phyloP scores from a whole-genome alignment of 2,329 filamentous ascomycete species.

The Intubia oerlemansii region DNA sequence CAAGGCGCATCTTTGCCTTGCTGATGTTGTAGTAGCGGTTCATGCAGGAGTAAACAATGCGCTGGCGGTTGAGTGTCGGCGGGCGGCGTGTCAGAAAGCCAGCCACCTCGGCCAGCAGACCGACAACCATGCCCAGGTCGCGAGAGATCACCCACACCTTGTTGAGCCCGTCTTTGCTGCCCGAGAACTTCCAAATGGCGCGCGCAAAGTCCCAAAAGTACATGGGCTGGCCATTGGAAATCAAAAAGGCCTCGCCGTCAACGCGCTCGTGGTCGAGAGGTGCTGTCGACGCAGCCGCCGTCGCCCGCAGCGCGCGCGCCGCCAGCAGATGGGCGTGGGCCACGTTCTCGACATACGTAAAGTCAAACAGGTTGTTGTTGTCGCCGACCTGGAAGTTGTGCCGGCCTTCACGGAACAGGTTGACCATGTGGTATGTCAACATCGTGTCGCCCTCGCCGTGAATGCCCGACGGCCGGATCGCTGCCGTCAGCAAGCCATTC shows the following conservation, averaged over 20 bases:
- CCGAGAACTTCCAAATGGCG: conserved; percentile 49
- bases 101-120: conserved; percentile 29
- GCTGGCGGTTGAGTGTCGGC: conserved; percentile 35
- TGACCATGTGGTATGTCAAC: conserved; percentile 50
- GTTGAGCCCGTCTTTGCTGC: conserved; percentile 26
- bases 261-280: conserved; percentile 53
- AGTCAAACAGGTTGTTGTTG: conserved; percentile 41
- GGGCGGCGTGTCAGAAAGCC: conserved; percentile 26
- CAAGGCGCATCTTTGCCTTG: conserved; percentile 50
- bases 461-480: conserved; percentile 73
- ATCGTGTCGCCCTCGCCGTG: conserved; percentile 79
- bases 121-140: conserved; percentile 28
- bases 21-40: conserved; percentile 57
- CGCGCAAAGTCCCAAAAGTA: conserved; percentile 84
- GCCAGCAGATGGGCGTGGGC: conserved; percentile 69
- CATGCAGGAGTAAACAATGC: conserved; percentile 49
- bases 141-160: conserved; percentile 33
- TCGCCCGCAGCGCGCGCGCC: conserved; percentile 46
- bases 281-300: conserved; percentile 29
- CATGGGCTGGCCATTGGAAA: conserved; percentile 74
- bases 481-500: conserved; percentile 47
- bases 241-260: conserved; percentile 72
- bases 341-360: conserved; percentile 42
- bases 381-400: conserved; percentile 63
- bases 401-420: conserved; percentile 31